A percentile compares a stretch with the other conserved stretches of the same genome.
These are phyloP conservation scores for Aspergillus bombycis DNA, from an alignment of 2,329 filamentous ascomycete genomes.

Conservation along the genomic window DNA sequence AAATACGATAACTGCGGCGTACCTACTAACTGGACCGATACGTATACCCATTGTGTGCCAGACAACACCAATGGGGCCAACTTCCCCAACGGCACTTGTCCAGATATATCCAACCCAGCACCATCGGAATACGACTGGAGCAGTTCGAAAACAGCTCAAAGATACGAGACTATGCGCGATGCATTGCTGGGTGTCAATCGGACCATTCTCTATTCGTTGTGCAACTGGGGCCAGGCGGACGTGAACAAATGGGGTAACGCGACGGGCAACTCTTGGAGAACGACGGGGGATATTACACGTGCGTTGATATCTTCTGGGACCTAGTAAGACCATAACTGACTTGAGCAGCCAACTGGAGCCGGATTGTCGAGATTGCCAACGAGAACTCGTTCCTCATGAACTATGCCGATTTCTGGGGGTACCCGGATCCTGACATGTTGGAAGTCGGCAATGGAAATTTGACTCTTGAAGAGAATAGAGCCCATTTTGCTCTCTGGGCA, in stretches of 20 bases:
- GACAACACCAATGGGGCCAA: constrained; percentile 38
- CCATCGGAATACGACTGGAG: constrained; percentile 56
- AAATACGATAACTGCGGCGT: constrained; percentile 63
- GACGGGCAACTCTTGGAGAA: constrained; percentile 53
- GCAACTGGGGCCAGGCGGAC: constrained; percentile 57
- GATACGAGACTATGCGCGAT: constrained; percentile 58
- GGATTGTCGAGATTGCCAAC: constrained; percentile 51
- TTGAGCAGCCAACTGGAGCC: constrained; percentile 23
- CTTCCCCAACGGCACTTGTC: constrained; percentile 48
- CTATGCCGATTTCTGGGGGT: constrained; percentile 52
- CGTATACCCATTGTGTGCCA: constrained; percentile 45
- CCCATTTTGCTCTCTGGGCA: constrained; percentile 58
- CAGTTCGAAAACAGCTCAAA: constrained; percentile 50
- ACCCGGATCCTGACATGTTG: constrained; percentile 56
- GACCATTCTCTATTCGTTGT: constrained; percentile 56
- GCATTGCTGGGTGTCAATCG: constrained; percentile 50
- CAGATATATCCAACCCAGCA: constrained; percentile 38
- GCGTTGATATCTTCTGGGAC: neutral
- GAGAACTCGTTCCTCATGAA: constrained; percentile 53
- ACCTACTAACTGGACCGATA: constrained; percentile 42
- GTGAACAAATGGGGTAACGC: constrained; percentile 55
- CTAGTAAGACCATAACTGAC: neutral
- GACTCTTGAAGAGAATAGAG: constrained; percentile 50
- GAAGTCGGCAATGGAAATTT: constrained; percentile 56
- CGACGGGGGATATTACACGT: constrained; percentile 39